These are phyloP conservation scores for Phytophthora meadii DNA, from an alignment of 352 stramenopile species.

Conservation along the genomic window DNA sequence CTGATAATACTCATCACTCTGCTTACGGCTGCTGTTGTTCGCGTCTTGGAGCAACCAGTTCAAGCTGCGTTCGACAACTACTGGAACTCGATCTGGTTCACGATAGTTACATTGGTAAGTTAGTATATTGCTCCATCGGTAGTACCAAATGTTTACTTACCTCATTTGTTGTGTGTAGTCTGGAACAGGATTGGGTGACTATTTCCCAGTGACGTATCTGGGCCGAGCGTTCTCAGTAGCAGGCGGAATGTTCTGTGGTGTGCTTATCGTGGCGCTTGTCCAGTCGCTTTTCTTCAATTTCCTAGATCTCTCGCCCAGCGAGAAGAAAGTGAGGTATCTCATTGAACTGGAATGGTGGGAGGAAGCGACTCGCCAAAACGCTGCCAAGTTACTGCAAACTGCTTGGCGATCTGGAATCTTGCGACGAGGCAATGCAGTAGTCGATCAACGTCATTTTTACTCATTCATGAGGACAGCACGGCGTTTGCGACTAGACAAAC, in stretches of 20 bases:
- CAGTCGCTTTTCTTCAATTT: constrained; percentile 83
- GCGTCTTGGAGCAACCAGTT: constrained; percentile 73
- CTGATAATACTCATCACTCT: constrained; percentile 64
- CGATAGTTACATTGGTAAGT: constrained; percentile 70
- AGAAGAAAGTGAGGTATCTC: constrained; percentile 71
- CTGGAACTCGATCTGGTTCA: constrained; percentile 78
- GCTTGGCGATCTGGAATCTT: constrained; percentile 46
- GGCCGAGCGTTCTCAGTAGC: constrained; percentile 61
- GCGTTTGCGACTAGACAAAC: constrained; percentile 39
- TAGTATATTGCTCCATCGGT: neutral
- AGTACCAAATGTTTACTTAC: neutral
- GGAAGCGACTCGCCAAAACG: constrained; percentile 48
- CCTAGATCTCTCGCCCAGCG: constrained; percentile 66
- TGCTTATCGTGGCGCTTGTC: constrained; percentile 74
- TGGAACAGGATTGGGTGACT: constrained; percentile 75
- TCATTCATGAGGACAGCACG: constrained; percentile 35
- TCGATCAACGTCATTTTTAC: constrained; percentile 36
- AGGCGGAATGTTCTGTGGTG: constrained; percentile 75
- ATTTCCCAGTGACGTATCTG: constrained; percentile 74
- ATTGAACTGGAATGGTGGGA: constrained; percentile 72
- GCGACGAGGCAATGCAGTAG: neutral
- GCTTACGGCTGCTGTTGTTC: constrained; percentile 72
- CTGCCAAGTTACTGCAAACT: constrained; percentile 51
- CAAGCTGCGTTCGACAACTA: constrained; percentile 73
- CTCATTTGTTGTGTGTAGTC: constrained; percentile 40